Base-by-base conservation (phyloP, 257 asterid species). In the Solanum chilense region DNA sequence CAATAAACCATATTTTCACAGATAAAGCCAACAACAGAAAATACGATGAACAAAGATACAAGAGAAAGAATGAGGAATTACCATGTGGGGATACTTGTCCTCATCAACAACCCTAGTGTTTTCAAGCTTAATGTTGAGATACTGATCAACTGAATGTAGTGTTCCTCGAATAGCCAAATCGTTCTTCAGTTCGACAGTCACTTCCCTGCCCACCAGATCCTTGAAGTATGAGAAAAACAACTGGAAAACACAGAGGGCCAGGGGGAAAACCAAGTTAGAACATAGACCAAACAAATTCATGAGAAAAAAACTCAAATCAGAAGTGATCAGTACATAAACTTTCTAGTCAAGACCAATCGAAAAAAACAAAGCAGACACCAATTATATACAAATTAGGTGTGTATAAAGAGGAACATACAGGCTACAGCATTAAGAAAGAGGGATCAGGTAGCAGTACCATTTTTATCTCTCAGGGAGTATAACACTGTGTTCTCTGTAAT, bases 211-310 rank as follows among this genome's bases (percentile, higher is more conserved):
- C 74, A 97, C 99, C 92, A 97, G 91, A 85, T 95, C 99, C 95
- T 95, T 97, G 96, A 97, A 97, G 84, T 97, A 97, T 88, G 99
- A 97, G 95, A 97, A 97, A 91, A 96, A 96, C 95, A 96, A 91
- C 99, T 96, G 95, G 93, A 91, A 86, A 81, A 29, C 45, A 49
- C 7, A 31, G 85, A 18, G 12, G n/a, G 25, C 23, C 84, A 25
- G 35, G 23, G 39, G 66, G 0, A 25, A 45, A 77, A 8, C 84
- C 41, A 4, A 9, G 68, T 49, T 31, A 80, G 68, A 27, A 80
- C 25, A 45, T 47, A 49, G 5, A 81, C 42, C 85, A 81, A 81
- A 81, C 11, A 81, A 31, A 29, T 81, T 27, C 23, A 81, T 49
- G 44, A 47, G 69, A 18, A 49, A 27, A 77, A 81, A 49, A 3